Base-by-base conservation (phyloP, 371 early-diverging fungal genomes). In the Capillidium heterosporum region DNA sequence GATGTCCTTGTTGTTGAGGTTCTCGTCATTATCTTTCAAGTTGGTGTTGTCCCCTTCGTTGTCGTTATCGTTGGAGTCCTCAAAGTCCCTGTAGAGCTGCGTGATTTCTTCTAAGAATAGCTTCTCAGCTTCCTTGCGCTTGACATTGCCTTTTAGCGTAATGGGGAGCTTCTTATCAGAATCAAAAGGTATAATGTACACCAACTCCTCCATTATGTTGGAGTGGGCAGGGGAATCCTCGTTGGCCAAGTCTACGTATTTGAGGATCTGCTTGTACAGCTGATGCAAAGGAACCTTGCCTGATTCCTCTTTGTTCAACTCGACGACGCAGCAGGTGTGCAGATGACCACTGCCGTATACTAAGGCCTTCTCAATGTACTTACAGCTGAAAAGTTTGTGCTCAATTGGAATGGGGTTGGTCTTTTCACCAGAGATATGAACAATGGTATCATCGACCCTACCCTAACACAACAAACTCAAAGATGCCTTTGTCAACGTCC, bases 141-240 rank as follows among this genome's bases (percentile, higher is more conserved):
- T 23, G 15, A 19, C 69, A 63, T 52, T 69, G 29, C 61, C 61
- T 27, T 66, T 73, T 57, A 64, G 68, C 0, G 70, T 68, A 32
- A 26, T 5, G 66, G 63, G 1, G 70, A 40, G 0, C 48, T 11
- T 26, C 10, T 61, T 54, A 21, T 59, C 57, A 1, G 64, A 40
- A 1, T 29, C 32, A 31, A 53, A n/a, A 40, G 69, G 71, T 0
- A 73, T 48, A 10, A 71, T 62, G 19, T 67, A 59, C 1, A 73
- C 60, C 69, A 73, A 66, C 42, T 69, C 64, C 1, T 60, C 61
- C 0, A 69, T 13, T 8, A 74, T 59, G 0, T 40, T 57, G 32
- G 67, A 67, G 43, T 71, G 67, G 2, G 41, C 57, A 3, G 71
- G 71, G 24, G 63, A 62, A 35, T 48, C 48, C 19, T 54, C 56